Conservation (phyloP, 805 yeast species). For the Diddensiella caesifluorescens region DNA sequence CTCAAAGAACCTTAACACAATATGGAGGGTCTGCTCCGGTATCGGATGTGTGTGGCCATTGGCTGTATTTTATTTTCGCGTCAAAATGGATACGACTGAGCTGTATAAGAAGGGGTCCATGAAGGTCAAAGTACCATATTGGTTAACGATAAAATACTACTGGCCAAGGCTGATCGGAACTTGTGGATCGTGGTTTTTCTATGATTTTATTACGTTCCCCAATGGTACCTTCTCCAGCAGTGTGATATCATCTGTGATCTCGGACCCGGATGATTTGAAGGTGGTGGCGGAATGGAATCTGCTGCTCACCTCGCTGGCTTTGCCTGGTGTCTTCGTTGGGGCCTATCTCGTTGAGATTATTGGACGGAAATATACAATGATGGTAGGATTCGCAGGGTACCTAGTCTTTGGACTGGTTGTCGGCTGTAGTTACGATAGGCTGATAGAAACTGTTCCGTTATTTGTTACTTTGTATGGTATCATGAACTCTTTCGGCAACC, state of each 20-base stretch:
- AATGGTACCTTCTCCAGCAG: slow-evolving; percentile 76
- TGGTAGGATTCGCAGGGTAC: slow-evolving; percentile 65
- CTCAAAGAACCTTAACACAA: slow-evolving; percentile 37
- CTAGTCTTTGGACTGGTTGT: slow-evolving; percentile 44
- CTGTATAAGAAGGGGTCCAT: slow-evolving; percentile 61
- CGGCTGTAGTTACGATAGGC: slow-evolving; percentile 44
- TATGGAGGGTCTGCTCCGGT: slow-evolving; percentile 70
- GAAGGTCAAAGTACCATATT: slow-evolving; percentile 49
- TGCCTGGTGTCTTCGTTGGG: slow-evolving; percentile 88
- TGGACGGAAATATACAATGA: slow-evolving; percentile 66
- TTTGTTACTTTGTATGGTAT: slow-evolving; percentile 84
- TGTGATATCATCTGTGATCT: slow-evolving; percentile 56
- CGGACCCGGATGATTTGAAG: slow-evolving; percentile 55
- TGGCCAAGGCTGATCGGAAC: slow-evolving; percentile 73
- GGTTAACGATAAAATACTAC: slow-evolving; percentile 64
- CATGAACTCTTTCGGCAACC: slow-evolving; percentile 79
- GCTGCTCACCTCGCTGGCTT: slow-evolving; percentile 74
- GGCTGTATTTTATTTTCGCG: slow-evolving; percentile 62
- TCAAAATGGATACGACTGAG: slow-evolving; percentile 59
- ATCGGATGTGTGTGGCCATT: slow-evolving; percentile 69
- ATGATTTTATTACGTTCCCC: slow-evolving; percentile 81
- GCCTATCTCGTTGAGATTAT: slow-evolving; percentile 59
- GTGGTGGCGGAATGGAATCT: slow-evolving; percentile 82
- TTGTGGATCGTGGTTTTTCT: slow-evolving; percentile 79
- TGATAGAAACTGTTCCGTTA: slow-evolving; percentile 51